A percentile compares a stretch with the other conserved stretches of the same genome.
Conservation (phyloP, 495 filamentous ascomycete species). For the Penicillium angulare region DNA sequence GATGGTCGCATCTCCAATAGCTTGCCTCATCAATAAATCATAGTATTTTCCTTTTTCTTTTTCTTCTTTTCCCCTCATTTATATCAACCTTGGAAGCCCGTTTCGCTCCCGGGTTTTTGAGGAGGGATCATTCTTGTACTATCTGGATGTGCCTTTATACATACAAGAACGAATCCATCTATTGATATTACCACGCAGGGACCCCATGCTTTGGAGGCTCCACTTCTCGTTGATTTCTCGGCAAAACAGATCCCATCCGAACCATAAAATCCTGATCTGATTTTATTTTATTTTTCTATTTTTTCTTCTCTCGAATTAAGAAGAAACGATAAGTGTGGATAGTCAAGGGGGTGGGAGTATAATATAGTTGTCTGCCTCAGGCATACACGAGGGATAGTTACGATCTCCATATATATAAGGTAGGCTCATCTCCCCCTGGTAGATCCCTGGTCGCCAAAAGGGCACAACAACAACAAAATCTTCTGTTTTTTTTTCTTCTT, state of each 20-base stretch:
- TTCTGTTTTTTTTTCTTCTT: not conserved
- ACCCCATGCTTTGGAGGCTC: slow-evolving; percentile 2
- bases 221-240: slow-evolving; percentile 1
- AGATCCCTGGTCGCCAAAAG: slow-evolving; percentile 8
- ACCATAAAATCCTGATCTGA: slow-evolving; percentile 1
- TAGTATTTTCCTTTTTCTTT: slow-evolving; percentile 1
- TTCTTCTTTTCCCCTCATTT: not conserved
- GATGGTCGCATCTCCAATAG: slow-evolving; percentile 35
- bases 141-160: not conserved
- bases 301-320: no score
- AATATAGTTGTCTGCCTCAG: slow-evolving; percentile 15
- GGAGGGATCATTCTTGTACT: not conserved
- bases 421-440: slow-evolving; percentile 2
- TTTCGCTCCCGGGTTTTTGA: no score
- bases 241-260: not conserved
- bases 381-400: slow-evolving; percentile 9
- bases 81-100: no score
- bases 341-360: no score
- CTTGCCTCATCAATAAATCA: not conserved
- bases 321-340: no score
- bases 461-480: not conserved
- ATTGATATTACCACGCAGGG: not conserved
- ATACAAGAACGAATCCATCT: no score
- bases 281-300: not conserved
- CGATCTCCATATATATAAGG: slow-evolving; percentile 9